phyloP scores from a whole-genome alignment of 805 yeast species.

The Ogataea kodamae region DNA sequence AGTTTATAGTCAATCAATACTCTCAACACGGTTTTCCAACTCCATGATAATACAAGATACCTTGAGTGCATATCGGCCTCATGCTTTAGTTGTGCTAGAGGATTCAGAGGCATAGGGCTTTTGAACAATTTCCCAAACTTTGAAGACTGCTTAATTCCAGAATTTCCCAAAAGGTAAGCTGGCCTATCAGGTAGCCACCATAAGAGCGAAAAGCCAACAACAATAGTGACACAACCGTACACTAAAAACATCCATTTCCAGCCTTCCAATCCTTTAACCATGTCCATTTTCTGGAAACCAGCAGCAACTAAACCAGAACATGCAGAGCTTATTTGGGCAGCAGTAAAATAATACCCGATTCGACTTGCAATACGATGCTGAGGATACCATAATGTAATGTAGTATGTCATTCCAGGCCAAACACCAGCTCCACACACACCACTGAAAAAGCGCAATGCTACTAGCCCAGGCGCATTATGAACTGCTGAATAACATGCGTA shows the following conservation, averaged over 20 bases:
- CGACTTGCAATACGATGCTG: conserved; percentile 69
- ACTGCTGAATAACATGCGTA: conserved; percentile 71
- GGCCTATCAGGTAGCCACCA: conserved; percentile 92
- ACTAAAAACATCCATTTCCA: conserved; percentile 85
- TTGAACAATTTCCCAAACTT: conserved; percentile 19
- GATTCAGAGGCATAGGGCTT: conserved; percentile 46
- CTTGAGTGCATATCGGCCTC: conserved; percentile 55
- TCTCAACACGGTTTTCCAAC: conserved; percentile 49
- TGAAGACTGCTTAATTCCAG: conserved; percentile 17
- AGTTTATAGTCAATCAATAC: conserved; percentile 61
- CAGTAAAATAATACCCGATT: conserved; percentile 86
- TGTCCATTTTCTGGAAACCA: conserved; percentile 83
- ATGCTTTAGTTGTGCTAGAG: conserved; percentile 53
- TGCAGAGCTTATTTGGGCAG: conserved; percentile 89
- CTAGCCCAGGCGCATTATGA: conserved; percentile 52
- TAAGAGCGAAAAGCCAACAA: conserved; percentile 57
- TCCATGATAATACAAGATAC: conserved; percentile 51
- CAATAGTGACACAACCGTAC: conserved; percentile 67
- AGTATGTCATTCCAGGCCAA: conserved; percentile 89
- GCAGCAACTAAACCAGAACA: conserved; percentile 85
- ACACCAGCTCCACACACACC: conserved; percentile 83
- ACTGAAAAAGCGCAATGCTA: conserved; percentile 66
- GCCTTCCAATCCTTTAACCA: conserved; percentile 64
- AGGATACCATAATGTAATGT: conserved; percentile 82
- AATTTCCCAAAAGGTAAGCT: conserved; percentile 21